Evolutionary conservation across 129 eudicot genomes (phyloP).

Genomic region (Escallonia herrerae): DNA sequence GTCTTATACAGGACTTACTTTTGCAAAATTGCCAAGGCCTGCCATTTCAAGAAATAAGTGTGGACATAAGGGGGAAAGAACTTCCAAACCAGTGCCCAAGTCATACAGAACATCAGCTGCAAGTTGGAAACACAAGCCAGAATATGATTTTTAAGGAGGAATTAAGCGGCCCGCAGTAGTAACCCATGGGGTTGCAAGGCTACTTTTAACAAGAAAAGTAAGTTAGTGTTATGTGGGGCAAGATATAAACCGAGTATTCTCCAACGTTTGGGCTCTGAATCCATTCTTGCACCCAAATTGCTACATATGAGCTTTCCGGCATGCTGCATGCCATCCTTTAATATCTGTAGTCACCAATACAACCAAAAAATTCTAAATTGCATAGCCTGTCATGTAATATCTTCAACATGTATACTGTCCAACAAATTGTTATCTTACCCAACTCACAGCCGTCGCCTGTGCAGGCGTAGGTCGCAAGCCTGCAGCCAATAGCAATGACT

Average conservation of each 20-base stretch:
- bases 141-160: no score
- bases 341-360: slow-evolving; percentile 37
- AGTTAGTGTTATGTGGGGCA: not conserved
- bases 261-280: slow-evolving; percentile 96
- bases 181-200: no score
- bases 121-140: not conserved
- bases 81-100: slow-evolving; percentile 86
- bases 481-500: slow-evolving; percentile 96
- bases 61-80: slow-evolving; percentile 86
- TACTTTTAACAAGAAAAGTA: not conserved
- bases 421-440: slow-evolving; percentile 53
- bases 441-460: slow-evolving; percentile 95
- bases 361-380: not conserved
- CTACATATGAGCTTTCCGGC: slow-evolving; percentile 89
- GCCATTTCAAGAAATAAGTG: slow-evolving; percentile 91
- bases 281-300: slow-evolving; percentile 90
- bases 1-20: slow-evolving; percentile 30
- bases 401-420: not conserved
- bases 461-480: slow-evolving; percentile 97
- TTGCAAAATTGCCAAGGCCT: slow-evolving; percentile 95
- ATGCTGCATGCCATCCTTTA: slow-evolving; percentile 96
- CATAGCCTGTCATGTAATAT: not conserved
- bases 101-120: slow-evolving; percentile 94
- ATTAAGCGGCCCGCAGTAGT: no score
- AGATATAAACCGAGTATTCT: slow-evolving; percentile 67